Conservation (phyloP, 1,139 yeast genomes). For the Diutina sp. region DNA sequence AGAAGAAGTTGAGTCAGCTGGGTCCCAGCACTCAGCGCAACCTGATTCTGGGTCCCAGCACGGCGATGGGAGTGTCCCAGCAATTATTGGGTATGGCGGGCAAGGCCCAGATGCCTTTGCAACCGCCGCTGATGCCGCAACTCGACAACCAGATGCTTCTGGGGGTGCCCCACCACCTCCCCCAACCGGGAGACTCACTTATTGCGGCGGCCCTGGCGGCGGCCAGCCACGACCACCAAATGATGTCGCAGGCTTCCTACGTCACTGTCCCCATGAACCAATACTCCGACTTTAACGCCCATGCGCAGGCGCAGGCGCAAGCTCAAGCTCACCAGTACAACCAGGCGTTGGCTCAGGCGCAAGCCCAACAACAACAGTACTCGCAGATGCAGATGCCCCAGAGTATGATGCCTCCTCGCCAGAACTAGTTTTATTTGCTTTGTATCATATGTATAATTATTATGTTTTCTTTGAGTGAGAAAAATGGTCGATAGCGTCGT, state of each 20-base stretch:
- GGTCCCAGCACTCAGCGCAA: conserved; percentile 3
- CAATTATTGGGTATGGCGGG: conserved; percentile 1
- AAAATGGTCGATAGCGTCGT: no score
- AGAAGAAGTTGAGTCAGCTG: conserved; percentile 22
- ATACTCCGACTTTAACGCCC: neutral
- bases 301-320: conserved; percentile 3
- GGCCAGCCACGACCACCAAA: neutral
- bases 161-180: neutral
- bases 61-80: neutral
- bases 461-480: neutral
- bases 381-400: conserved; percentile 4
- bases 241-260: neutral
- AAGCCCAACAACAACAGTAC: conserved; percentile 1
- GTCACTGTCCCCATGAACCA: conserved; percentile 1
- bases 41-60: neutral
- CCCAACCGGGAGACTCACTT: neutral
- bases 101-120: neutral
- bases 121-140: neutral
- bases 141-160: neutral
- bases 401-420: conserved; percentile 7
- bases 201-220: conserved; percentile 2
- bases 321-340: neutral
- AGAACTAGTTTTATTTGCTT: neutral
- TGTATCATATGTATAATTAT: neutral
- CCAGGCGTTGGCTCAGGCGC: conserved; percentile 3